phyloP scores from a whole-genome alignment of 2,329 filamentous ascomycete species.

The Monosporascus sp. region DNA sequence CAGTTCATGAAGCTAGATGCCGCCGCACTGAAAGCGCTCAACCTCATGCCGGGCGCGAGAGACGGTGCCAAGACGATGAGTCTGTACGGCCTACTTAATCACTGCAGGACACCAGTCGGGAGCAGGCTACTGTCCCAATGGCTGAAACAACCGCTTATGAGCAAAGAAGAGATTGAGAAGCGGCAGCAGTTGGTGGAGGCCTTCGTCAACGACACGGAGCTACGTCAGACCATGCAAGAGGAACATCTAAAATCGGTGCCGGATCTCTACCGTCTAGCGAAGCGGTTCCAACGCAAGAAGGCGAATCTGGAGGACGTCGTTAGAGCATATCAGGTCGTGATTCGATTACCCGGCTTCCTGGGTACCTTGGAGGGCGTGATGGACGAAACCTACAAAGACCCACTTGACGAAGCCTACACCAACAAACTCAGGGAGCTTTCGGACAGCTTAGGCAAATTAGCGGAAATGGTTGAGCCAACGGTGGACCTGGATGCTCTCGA shows the following conservation, averaged over 20 bases:
- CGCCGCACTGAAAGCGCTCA: constrained; percentile 86
- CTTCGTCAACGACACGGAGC: constrained; percentile 86
- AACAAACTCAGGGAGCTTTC: constrained; percentile 72
- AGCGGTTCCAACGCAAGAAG: constrained; percentile 87
- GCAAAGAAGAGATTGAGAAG: constrained; percentile 78
- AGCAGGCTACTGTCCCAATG: constrained; percentile 88
- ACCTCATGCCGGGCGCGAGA: constrained; percentile 91
- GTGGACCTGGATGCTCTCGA: constrained; percentile 94
- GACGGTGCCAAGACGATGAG: constrained; percentile 99
- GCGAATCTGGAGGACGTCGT: constrained; percentile 96
- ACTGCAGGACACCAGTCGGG: constrained; percentile 94
- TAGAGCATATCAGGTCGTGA: constrained; percentile 88
- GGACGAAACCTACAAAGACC: constrained; percentile 87
- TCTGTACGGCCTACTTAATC: constrained; percentile 86
- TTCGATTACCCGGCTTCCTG: constrained; percentile 85
- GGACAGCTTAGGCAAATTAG: constrained; percentile 75
- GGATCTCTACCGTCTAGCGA: constrained; percentile 87
- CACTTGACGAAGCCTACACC: constrained; percentile 83
- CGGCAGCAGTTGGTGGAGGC: constrained; percentile 92
- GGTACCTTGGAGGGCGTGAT: constrained; percentile 87
- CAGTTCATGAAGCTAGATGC: constrained; percentile 99
- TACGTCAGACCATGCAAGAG: constrained; percentile 94
- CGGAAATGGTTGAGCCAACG: constrained; percentile 98
- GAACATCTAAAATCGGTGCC: constrained; percentile 90
- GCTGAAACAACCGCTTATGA: constrained; percentile 97